Conservation (phyloP, 306 rosid species). For the Dalbergia oliveri region DNA sequence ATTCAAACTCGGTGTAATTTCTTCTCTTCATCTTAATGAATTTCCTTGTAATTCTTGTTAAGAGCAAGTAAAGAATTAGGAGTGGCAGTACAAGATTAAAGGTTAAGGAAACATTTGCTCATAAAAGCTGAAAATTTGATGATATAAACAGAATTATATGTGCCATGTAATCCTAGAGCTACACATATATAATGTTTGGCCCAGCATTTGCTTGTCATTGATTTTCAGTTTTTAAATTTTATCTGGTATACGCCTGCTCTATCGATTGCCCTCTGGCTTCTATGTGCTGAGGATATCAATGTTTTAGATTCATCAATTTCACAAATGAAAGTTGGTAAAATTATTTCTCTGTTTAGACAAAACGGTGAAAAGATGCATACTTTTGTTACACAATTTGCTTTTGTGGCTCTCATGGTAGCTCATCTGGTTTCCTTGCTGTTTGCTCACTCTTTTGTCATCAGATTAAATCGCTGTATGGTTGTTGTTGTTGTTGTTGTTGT, state of each 20-base stretch:
- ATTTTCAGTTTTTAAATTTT: neutral
- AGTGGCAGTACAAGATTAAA: neutral
- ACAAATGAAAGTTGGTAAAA: neutral
- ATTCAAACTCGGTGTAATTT: too few species aligned
- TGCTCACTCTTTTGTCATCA: constrained; percentile 25
- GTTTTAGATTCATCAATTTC: neutral
- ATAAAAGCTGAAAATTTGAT: neutral
- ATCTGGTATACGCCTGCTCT: neutral
- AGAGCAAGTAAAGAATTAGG: neutral
- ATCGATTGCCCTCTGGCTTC: neutral
- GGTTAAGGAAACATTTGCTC: neutral
- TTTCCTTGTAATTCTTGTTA: neutral
- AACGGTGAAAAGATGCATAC: neutral
- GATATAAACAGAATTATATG: neutral
- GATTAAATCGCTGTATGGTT: constrained; percentile 2
- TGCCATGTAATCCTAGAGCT: neutral
- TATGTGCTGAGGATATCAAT: neutral
- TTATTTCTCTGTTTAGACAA: neutral
- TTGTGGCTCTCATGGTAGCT: neutral
- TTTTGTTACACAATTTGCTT: neutral
- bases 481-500: neutral
- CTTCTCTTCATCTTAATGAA: neutral
- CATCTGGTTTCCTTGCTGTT: constrained; percentile 7
- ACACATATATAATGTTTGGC: neutral
- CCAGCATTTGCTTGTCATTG: neutral